Evolutionary conservation across 2,329 filamentous ascomycete genomes (phyloP).

Genomic region (Penicillium sp.): DNA sequence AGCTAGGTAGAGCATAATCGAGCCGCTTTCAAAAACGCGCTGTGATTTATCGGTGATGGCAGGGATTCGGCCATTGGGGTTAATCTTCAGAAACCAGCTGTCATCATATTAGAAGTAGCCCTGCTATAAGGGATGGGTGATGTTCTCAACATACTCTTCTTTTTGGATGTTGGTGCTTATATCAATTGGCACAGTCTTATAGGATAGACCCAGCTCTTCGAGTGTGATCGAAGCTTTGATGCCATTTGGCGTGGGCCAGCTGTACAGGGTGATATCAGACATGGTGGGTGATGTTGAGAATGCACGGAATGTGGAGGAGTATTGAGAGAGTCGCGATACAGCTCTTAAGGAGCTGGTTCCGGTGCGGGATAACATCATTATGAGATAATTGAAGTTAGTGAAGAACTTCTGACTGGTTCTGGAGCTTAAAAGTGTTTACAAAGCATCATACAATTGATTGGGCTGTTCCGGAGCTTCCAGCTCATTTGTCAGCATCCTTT

Average conservation of each 20-base stretch:
- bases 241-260: slow-evolving; percentile 34
- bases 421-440: neutral
- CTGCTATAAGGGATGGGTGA: neutral
- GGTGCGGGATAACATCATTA: slow-evolving; percentile 1
- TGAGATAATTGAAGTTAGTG: neutral
- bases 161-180: slow-evolving; percentile 48
- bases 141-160: slow-evolving; percentile 27
- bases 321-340: slow-evolving; percentile 5
- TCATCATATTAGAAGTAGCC: neutral
- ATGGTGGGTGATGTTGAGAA: slow-evolving; percentile 20
- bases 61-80: slow-evolving; percentile 53
- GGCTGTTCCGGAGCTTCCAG: neutral
- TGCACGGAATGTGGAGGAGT: slow-evolving; percentile 5
- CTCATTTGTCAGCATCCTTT: neutral
- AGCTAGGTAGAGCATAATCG: slow-evolving; percentile 49
- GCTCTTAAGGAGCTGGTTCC: slow-evolving; percentile 7
- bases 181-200: slow-evolving; percentile 40
- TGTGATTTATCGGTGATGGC: slow-evolving; percentile 44
- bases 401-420: neutral
- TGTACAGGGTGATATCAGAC: slow-evolving; percentile 33
- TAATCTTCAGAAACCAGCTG: slow-evolving; percentile 49
- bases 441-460: neutral
- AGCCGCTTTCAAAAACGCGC: slow-evolving; percentile 48
- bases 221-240: slow-evolving; percentile 40
- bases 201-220: slow-evolving; percentile 38